These are phyloP conservation scores for Eleusine coracana DNA, from an alignment of 176 grass and related monocot genomes.

Conservation along the genomic window DNA sequence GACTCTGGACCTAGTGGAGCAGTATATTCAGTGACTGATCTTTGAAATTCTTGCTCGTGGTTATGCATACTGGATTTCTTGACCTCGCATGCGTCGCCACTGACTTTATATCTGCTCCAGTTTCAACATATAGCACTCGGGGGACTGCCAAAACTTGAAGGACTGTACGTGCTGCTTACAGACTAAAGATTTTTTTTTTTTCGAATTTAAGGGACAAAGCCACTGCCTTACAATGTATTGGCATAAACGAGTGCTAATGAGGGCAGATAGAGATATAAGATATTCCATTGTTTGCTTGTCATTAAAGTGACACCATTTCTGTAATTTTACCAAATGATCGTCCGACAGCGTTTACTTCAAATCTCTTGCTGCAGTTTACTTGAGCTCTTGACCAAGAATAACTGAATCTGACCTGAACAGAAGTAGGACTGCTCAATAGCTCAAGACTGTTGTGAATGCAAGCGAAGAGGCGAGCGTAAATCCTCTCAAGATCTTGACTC, in stretches of 20 bases:
- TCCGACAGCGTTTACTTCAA: not conserved
- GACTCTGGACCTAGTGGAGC: conserved; percentile 25
- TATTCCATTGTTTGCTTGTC: not conserved
- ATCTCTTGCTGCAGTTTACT: not conserved
- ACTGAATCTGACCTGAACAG: not conserved
- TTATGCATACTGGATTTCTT: not conserved
- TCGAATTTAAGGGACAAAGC: no score
- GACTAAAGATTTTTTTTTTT: no score
- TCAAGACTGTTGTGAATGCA: not conserved
- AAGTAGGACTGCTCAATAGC: not conserved
- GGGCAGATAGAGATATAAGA: not conserved
- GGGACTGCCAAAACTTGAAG: no score
- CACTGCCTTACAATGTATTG: no score
- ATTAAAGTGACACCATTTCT: not conserved
- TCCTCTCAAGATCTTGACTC: not conserved
- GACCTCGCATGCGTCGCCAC: not conserved
- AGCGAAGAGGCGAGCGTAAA: conserved; percentile 17
- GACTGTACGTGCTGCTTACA: no score
- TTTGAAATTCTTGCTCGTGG: conserved; percentile 1
- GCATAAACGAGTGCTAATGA: no score
- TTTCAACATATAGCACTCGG: no score
- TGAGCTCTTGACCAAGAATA: not conserved
- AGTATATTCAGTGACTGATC: not conserved
- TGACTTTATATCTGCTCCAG: not conserved
- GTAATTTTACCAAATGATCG: no score